Base-by-base conservation (phyloP, 2,329 filamentous ascomycete species). In the Penicillium sp. region DNA sequence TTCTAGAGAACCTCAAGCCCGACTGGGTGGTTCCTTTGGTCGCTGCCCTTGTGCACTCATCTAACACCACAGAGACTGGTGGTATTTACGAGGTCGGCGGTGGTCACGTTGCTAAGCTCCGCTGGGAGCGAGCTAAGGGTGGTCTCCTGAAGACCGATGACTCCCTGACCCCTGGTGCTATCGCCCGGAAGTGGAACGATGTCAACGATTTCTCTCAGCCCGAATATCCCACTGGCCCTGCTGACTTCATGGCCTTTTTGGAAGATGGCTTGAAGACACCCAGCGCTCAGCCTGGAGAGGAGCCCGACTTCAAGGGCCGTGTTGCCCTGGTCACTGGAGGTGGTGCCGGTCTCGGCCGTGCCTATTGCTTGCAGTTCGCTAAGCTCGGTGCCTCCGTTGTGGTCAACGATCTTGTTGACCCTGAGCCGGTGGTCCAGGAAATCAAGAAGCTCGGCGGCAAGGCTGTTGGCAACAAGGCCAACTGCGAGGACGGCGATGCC, bases 1-100 rank as follows among this genome's bases (percentile, higher is more conserved):
- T 96, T 39, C 83, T 97, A 67, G 87, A 88, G 66, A 87, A 86
- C 71, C 82, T 96, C 63, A 92, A 90, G 81, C 94, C 94, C 46
- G 91, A 96, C 61, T 97, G 92, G 92, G 87, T 97, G 59, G 92
- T 97, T 46, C 94, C 94, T 36, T 81, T 97, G 41, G 94, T 97
- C 33, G 93, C 92, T 50, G 87, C 89, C 57, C 82, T 99, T 50
- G 89, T 90, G 43, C 92, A 97, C 83, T 87, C 89, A 71, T 90
- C 85, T 69, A 95, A 94, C 81, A 88, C 84, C 8, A 76, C 79
- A 47, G 93, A 97, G 82, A 93, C 84, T 46, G 94, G 94, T 62
- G 82, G 86, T 60, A 96, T 97, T 74, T 97, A 92, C 75, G 94
- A 97, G 79, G 90, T 90, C 64, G 94, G 94, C 59, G 94, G 90